Percentiles rank a stretch among this genome's conserved stretches.
phyloP scores from a whole-genome alignment of 495 filamentous ascomycete species.

The Hyaloscypha bicolor region DNA sequence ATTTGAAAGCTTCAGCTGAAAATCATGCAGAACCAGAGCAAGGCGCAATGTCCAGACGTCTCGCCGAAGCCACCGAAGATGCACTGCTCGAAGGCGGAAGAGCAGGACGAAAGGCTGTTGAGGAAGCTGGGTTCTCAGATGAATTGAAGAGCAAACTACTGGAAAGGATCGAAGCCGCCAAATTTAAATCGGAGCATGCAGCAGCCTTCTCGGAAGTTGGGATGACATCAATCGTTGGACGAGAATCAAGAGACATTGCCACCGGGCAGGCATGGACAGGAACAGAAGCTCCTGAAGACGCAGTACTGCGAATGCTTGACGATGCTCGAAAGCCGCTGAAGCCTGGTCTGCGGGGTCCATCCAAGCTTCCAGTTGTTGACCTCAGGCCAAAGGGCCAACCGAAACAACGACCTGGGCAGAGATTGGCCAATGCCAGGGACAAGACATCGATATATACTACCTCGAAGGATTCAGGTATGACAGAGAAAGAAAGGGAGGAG shows the following conservation, averaged over 20 bases:
- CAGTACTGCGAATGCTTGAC: conserved; percentile 83
- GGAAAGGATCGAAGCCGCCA: conserved; percentile 68
- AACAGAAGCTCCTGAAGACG: conserved; percentile 70
- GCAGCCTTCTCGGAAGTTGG: conserved; percentile 67
- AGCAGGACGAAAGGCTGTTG: conserved; percentile 71
- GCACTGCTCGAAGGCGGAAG: conserved; percentile 70
- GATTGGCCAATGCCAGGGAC: conserved; percentile 79
- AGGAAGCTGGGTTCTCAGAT: conserved; percentile 84
- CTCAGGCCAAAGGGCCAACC: conserved; percentile 54
- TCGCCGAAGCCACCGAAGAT: conserved; percentile 81
- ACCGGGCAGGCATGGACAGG: conserved; percentile 77
- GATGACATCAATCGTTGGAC: conserved; percentile 66
- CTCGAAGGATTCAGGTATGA: conserved; percentile 59
- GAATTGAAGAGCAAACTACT: conserved; percentile 78
- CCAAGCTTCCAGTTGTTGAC: conserved; percentile 61
- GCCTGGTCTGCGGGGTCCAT: conserved; percentile 43
- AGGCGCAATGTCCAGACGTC: conserved; percentile 73
- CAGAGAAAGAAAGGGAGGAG: conserved; percentile 69
- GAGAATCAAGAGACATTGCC: conserved; percentile 73
- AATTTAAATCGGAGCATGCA: conserved; percentile 71
- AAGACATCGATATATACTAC: conserved; percentile 71
- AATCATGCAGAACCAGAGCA: conserved; percentile 20
- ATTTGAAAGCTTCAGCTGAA: neutral
- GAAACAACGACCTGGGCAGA: conserved; percentile 49
- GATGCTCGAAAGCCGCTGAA: conserved; percentile 76